Evolutionary conservation across 306 rosid species (phyloP), one percentile per base, ranked within the genome.

Genomic region (Luffa acutangula): DNA sequence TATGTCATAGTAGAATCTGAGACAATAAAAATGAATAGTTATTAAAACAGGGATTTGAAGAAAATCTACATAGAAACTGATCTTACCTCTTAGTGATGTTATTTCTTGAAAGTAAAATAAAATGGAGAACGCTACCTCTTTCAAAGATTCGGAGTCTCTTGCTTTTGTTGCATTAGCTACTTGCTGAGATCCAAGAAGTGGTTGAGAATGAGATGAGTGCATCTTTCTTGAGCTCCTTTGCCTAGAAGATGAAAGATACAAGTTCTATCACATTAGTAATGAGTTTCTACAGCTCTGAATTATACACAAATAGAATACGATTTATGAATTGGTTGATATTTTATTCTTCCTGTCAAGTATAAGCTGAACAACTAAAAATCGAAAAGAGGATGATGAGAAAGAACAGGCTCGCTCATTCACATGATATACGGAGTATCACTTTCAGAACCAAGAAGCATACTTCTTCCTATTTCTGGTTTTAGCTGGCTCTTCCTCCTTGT

Each of bases 111-210:
- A 73, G 59, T 25, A 20, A 73, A 48, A 73, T 31, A 73, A 33
- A 73, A 73, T 13, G 60, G 14, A 49, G 58, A 13, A 33, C 43
- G 12, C 76, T 80, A 93, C 93, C 89, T 87, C 89, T 62, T 77
- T 85, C 15, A 83, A 82, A 69, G 65, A 58, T 67, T 81, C 83
- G 43, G 77, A 42, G 64, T 79, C 86, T 76, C 15, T 75, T 48
- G 62, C 42, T 41, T 75, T 83, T 51, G 77, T 84, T 48, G 78
- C 43, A 51, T 80, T 46, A 25, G 41, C 81, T 67, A 51, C 79
- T 63, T 67, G 51, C 13, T 78, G 77, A 70, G 63, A 80, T 41
- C 7, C 76, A 42, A 7, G 37, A 51, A 59, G 79, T 85, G 84
- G 33, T 80, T 77, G 85, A 65, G 83, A 67, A 45, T 75, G 85